A percentile compares a stretch with the other conserved stretches of the same genome.
These are phyloP conservation scores for Echites panduratus DNA, from an alignment of 257 asterid genomes.

Conservation along the genomic window DNA sequence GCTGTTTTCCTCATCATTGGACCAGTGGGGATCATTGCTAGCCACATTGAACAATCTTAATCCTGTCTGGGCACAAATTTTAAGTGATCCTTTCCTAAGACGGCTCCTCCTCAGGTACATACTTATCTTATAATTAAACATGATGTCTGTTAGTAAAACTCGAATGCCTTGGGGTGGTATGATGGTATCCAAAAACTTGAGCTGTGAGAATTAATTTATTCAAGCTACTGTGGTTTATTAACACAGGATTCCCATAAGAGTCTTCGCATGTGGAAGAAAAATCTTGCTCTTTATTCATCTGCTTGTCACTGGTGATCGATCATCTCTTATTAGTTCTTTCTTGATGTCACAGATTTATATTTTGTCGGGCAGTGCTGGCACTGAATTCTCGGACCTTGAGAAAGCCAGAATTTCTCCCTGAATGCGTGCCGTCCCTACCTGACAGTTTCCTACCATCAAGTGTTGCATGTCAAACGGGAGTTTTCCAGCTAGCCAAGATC, in stretches of 20 bases:
- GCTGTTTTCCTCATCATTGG: slow-evolving; percentile 62
- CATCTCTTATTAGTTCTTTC: slow-evolving; percentile 2
- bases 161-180: background rate
- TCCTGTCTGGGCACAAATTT: slow-evolving; percentile 83
- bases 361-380: slow-evolving; percentile 65
- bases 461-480: slow-evolving; percentile 45
- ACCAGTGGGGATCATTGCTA: slow-evolving; percentile 58
- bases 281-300: background rate
- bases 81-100: slow-evolving; percentile 77
- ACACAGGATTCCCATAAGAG: no score
- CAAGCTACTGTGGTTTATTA: background rate
- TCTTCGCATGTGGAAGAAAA: background rate
- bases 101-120: slow-evolving; percentile 76
- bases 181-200: background rate
- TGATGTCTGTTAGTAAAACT: background rate
- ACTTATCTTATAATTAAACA: background rate
- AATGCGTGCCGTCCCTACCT: slow-evolving; percentile 76
- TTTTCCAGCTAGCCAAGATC: slow-evolving; percentile 51
- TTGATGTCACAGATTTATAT: slow-evolving; percentile 61
- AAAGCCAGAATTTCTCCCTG: slow-evolving; percentile 64
- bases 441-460: slow-evolving; percentile 52
- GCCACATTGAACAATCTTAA: slow-evolving; percentile 53
- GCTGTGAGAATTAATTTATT: background rate
- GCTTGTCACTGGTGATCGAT: background rate
- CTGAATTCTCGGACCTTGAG: slow-evolving; percentile 41